Base-by-base conservation (phyloP, 768 basidiomycete genomes). In the Arthromyces matolae region DNA sequence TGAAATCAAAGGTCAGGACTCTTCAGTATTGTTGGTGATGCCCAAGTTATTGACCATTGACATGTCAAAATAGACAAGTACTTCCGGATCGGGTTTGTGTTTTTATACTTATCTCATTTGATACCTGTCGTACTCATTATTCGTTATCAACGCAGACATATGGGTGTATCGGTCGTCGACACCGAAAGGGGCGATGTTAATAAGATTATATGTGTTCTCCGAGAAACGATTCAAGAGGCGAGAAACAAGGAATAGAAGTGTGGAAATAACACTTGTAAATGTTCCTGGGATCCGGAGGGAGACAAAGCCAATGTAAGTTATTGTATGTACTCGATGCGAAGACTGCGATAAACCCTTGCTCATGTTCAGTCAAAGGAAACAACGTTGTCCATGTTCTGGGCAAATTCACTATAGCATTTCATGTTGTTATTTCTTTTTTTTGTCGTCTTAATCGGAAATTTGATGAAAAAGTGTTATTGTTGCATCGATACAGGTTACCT, bases 101-200 rank as follows among this genome's bases (percentile, higher is more conserved):
- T 24, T 31, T 37, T 35, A 16, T 44, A 20, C 41, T 39, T 47
- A 9, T 35, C 41, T 16, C 47, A 43, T 28, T 47, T 20, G 3
- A 23, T 24, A 14, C 8, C 38, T 39, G 29, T 34, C 31, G 29
- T 29, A 29, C 25, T 47, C 24, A 45, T 36, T 43, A 19, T n/a
- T 24, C 50, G 31, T n/a, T n/a, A n/a, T n/a, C n/a, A n/a, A 45
- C 46, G 16, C 55, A 86, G 86, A 25, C 94, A 96, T 64, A 95
- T 97, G 93, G 94, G 94, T 42, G 64, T 85, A 47, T 83, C 86
- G n/a, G 93, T 79, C 18, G 83, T 87, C 6, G 80, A 93, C 49
- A 43, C 69, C 19, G 57, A 75, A 47, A 75, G 93, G 44, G 84
- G 80, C 0, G 93, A 97, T 62, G 63, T 95, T 10, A 83, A 90